These are phyloP conservation scores for Lepidium aucheri DNA, from an alignment of 345 rosid genomes.

Conservation along the genomic window DNA sequence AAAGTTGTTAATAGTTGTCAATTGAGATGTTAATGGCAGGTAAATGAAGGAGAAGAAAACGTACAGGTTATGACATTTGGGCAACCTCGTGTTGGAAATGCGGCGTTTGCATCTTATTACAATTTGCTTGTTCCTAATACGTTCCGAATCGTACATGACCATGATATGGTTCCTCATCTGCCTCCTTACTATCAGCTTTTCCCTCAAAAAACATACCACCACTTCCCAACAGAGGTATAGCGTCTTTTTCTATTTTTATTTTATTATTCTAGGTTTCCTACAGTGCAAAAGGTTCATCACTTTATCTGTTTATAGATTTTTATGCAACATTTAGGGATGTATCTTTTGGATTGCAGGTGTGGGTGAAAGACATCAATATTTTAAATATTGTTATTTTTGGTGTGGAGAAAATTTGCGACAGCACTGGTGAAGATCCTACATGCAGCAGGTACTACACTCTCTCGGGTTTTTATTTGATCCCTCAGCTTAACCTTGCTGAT, in stretches of 20 bases:
- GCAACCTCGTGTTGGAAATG: slow-evolving; percentile 96
- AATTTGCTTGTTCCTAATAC: slow-evolving; percentile 61
- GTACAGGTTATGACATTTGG: slow-evolving; percentile 87
- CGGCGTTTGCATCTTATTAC: slow-evolving; percentile 68
- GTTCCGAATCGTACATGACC: slow-evolving; percentile 65
- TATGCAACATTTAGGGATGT: neutral
- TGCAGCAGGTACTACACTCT: slow-evolving; percentile 53
- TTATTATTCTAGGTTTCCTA: neutral
- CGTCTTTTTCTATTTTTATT: neutral
- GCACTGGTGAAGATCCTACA: slow-evolving; percentile 66
- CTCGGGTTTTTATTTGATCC: neutral
- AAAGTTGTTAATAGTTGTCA: neutral
- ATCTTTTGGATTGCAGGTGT: slow-evolving; percentile 16
- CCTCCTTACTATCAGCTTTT: slow-evolving; percentile 71
- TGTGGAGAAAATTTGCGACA: slow-evolving; percentile 67
- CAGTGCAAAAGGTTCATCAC: neutral
- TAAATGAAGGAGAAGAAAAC: slow-evolving; percentile 50
- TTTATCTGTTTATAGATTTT: neutral
- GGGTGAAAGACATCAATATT: slow-evolving; percentile 16
- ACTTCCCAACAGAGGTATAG: slow-evolving; percentile 88
- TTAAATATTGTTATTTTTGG: slow-evolving; percentile 19
- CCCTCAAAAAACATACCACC: slow-evolving; percentile 91
- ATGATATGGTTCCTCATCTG: slow-evolving; percentile 88
- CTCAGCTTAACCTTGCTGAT: neutral
- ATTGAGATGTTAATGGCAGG: slow-evolving; percentile 37